Evolutionary conservation across 345 rosid genomes (phyloP).

Genomic region (Boechera retrofracta): DNA sequence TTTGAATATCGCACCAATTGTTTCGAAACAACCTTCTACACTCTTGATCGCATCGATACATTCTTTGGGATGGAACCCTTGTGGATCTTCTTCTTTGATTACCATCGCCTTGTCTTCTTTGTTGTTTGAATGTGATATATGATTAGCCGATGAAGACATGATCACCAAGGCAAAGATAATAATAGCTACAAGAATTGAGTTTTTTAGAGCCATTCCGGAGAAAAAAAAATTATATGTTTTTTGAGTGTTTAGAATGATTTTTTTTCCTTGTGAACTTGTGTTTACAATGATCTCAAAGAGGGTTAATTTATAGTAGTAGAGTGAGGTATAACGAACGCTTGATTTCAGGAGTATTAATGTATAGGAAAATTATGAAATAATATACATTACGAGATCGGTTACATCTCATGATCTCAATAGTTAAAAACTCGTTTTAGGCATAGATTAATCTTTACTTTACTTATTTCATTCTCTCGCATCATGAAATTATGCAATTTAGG

Average conservation of each 20-base stretch:
- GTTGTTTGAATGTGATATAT: neutral
- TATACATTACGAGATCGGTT: neutral
- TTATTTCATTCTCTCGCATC: neutral
- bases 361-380: neutral
- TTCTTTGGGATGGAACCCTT: slow-evolving; percentile 9
- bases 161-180: slow-evolving; percentile 6
- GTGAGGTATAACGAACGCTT: slow-evolving; percentile 12
- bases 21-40: slow-evolving; percentile 24
- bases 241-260: neutral
- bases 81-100: neutral
- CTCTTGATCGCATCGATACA: slow-evolving; percentile 26
- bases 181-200: slow-evolving; percentile 5
- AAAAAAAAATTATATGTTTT: neutral
- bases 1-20: slow-evolving; percentile 3
- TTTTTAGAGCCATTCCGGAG: slow-evolving; percentile 1
- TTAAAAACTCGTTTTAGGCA: neutral
- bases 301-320: slow-evolving; percentile 1
- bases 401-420: neutral
- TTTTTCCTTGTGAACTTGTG: neutral
- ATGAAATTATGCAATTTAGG: neutral
- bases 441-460: neutral
- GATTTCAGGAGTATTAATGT: neutral
- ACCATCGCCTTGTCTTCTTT: neutral
- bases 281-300: neutral
- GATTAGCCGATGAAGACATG: slow-evolving; percentile 15